These are phyloP conservation scores for Phaseolus lunatus DNA, from an alignment of 306 rosid genomes.

Conservation along the genomic window DNA sequence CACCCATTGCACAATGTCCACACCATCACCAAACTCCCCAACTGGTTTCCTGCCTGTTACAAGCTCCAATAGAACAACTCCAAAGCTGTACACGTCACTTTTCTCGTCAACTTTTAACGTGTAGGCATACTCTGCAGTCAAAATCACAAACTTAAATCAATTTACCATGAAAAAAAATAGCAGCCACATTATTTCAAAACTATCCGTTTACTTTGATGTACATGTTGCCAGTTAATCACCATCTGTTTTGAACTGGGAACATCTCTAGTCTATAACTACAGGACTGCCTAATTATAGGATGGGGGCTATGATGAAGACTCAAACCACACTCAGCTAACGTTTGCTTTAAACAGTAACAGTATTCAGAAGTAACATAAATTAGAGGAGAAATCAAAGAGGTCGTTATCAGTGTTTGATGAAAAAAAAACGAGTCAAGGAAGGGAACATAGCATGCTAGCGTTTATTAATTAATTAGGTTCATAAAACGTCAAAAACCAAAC, in stretches of 20 bases:
- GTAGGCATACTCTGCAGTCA: constrained; percentile 84
- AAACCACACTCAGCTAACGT: constrained; percentile 35
- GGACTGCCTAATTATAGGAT: constrained; percentile 22
- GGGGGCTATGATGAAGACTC: constrained; percentile 44
- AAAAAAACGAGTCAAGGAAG: constrained; percentile 49
- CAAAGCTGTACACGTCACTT: constrained; percentile 90
- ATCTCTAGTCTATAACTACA: constrained; percentile 17
- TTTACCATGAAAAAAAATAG: not conserved
- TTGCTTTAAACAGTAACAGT: constrained; percentile 38
- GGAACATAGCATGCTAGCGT: constrained; percentile 30
- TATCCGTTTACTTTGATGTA: not conserved
- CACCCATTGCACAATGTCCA: constrained; percentile 93
- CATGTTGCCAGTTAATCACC: not conserved
- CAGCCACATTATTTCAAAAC: constrained; percentile 4
- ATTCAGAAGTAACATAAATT: constrained; percentile 33
- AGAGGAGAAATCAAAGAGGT: constrained; percentile 32
- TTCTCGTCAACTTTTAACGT: constrained; percentile 89
- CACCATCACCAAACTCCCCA: constrained; percentile 93
- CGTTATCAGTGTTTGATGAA: not conserved
- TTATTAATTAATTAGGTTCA: constrained; percentile 40
- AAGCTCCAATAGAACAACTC: constrained; percentile 82
- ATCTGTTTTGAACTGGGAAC: constrained; percentile 25
- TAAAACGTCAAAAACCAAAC: constrained; percentile 29
- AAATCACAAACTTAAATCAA: constrained; percentile 33
- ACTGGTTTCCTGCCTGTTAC: constrained; percentile 82